Evolutionary conservation across 306 rosid genomes (phyloP), one percentile per base, ranked within the genome.

Genomic region (Calophaca sinica): DNA sequence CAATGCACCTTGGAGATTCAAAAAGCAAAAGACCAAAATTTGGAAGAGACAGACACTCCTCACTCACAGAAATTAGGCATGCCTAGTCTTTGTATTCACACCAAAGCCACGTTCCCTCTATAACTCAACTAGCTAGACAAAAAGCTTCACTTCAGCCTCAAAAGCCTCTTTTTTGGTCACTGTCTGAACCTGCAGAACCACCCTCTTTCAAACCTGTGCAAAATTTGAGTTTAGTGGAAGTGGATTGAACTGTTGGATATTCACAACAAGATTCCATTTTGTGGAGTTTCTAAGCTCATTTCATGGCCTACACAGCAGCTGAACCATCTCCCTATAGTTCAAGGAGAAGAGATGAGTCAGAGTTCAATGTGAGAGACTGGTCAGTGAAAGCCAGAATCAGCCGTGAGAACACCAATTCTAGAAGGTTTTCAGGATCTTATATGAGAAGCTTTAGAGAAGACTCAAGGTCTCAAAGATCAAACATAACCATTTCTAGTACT

Each of bases 381-480:
- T 69, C 78, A 50, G 28, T 85, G n/a, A 96, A 88, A 76, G 84
- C 85, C 35, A 45, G 83, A 68, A 75, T 86, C 68, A 63, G 78
- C 79, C 82, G 90, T 0, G 97, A 88, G 59, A 88, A 72, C 61
- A 82, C 79, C 6, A 83, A 78, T 61, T 86, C 98, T 5, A 86
- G 98, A 74, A 89, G 99, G 62, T 85, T 63, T 66, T 92, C 99
- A 26, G 97, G 91, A 29, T 96, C 99, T 14, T 85, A 89, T 62
- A 89, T 92, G 78, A 88, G 91, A 87, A 96, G 93, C 87, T 89
- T 87, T 52, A 86, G 96, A 75, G 99, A 96, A 80, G 98, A 96
- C 62, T 54, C 98, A n/a, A 82, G 86, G 75, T 90, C 99, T 80
- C 88, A 90, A 10, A 83, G 96, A 84, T 90, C 99, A 90, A 92